Percentiles rank a stretch among this genome's conserved stretches.
Conservation (phyloP, 225 moss, liverwort and hornwort species). For the Anthoceros angustus region DNA sequence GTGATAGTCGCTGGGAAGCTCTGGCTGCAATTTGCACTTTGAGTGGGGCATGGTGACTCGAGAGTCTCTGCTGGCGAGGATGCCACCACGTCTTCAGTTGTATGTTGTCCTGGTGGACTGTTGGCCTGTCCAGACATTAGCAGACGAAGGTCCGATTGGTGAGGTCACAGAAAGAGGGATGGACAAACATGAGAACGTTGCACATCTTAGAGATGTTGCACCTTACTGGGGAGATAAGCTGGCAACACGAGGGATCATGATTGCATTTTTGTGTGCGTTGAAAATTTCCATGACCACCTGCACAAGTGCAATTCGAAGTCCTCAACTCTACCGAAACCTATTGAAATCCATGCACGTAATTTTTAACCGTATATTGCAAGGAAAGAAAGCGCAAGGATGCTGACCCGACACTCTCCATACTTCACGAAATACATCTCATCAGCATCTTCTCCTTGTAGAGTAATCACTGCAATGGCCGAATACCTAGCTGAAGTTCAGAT, state of each 20-base stretch:
- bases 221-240: background rate
- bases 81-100: background rate
- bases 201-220: background rate
- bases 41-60: background rate
- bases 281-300: slow-evolving; percentile 4
- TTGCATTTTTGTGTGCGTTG: background rate
- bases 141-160: too few relatives aligned
- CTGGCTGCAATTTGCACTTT: background rate
- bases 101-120: background rate
- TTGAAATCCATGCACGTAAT: background rate
- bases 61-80: background rate
- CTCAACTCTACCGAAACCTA: too few relatives aligned
- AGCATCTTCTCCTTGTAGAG: slow-evolving; percentile 71
- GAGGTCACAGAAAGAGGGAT: too few relatives aligned
- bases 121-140: background rate
- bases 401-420: slow-evolving; percentile 68
- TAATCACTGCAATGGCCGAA: slow-evolving; percentile 32
- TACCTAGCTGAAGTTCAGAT: background rate
- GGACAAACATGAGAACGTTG: too few relatives aligned
- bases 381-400: slow-evolving; percentile 6
- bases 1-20: background rate
- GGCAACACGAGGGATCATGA: background rate
- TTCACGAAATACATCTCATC: slow-evolving; percentile 71
- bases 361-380: background rate
- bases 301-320: background rate